These are phyloP conservation scores for Curvularia eragrostidis DNA, from an alignment of 2,329 filamentous ascomycete genomes.

Conservation along the genomic window DNA sequence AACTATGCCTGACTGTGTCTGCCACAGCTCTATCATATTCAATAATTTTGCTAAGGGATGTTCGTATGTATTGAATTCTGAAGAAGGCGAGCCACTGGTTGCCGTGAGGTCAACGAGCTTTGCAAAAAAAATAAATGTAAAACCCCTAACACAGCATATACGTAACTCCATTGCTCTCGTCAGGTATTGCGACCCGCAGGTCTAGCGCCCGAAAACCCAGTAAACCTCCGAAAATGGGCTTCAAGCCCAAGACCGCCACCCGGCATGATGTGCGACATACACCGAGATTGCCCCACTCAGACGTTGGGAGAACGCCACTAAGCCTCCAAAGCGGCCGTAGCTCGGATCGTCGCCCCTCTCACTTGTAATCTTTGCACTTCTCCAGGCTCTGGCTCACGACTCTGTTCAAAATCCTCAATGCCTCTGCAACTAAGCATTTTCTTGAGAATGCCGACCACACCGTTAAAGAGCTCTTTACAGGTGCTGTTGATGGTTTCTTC, in stretches of 20 bases:
- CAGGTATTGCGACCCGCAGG: neutral
- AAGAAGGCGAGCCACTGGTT: neutral
- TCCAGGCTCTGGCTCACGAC: conserved; percentile 13
- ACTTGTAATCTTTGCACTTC: conserved; percentile 15
- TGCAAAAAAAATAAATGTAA: neutral
- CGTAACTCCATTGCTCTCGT: neutral
- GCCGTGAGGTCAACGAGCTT: neutral
- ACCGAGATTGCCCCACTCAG: neutral
- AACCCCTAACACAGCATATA: neutral
- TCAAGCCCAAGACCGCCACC: neutral
- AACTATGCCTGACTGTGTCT: no score
- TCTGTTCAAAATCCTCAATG: conserved; percentile 13
- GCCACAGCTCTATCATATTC: no score
- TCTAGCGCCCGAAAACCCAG: neutral
- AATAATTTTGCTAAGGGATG: no score
- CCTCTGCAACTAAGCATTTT: conserved; percentile 11
- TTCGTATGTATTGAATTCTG: neutral
- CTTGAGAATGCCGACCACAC: conserved; percentile 6
- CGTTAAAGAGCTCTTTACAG: neutral
- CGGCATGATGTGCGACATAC: neutral
- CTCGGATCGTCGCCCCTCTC: neutral
- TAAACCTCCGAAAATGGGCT: neutral
- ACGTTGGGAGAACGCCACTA: neutral
- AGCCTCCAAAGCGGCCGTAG: neutral
- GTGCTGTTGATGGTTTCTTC: neutral